Evolutionary conservation across 805 yeast species (phyloP), one percentile per base, ranked within the genome.

Genomic region (Blastobotrys terrestris): DNA sequence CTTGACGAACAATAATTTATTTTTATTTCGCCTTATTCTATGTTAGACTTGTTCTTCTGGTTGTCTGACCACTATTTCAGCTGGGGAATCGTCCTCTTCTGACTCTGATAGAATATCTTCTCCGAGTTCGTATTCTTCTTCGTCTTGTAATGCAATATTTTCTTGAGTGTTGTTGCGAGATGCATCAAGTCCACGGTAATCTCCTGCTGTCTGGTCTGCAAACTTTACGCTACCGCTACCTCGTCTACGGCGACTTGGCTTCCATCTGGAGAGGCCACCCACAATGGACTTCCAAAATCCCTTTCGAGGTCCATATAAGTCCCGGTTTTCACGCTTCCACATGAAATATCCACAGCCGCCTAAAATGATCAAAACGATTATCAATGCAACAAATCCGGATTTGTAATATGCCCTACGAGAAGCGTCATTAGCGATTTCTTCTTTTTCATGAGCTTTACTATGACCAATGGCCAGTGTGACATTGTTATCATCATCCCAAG

Each of bases 341-440:
- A 61, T 55, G 2, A 63, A 48, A 6, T 53, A 26, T 1, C 55
- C 63, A 4, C 62, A 54, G 0, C 56, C 52, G 0, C 47, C 52
- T 8, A 58, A 48, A 2, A 65, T 58, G 1, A 67, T 52, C 2
- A 69, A 39, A 31, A 71, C 70, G 3, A 70, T 61, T 2, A 66
- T 56, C n/a, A 71, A 60, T 0, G 74, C 73, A 2, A 62, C 58
- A 18, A 58, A 61, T 3, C 75, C 73, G 1, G 75, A 74, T 42
- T 63, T 60, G 53, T 61, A 66, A 53, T 71, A 71, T 1, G 74
- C 73, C 41, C 55, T 55, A 57, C 64, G 59, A 44, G 63, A 66
- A 3, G 74, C 72, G 6, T 66, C 68, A 44, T 60, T 61, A 22
- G 60, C 55, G 15, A 63, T 49, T 45, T 58, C 56, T 21, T 64